Evolutionary conservation across 345 rosid species (phyloP).

Genomic region (Raphanus raphanistrum): DNA sequence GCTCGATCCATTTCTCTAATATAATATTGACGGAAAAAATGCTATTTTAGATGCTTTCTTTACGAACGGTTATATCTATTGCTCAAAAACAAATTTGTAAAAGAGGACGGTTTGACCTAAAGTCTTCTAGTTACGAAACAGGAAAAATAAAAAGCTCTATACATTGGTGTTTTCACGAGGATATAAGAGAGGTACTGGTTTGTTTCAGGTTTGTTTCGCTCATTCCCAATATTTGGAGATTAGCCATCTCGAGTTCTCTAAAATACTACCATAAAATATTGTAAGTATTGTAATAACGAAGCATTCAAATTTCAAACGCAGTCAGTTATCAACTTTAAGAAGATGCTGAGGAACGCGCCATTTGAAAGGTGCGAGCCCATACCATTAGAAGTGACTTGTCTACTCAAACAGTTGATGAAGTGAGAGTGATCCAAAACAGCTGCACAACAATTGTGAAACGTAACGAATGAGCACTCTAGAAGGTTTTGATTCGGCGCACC

Average conservation of each 20-base stretch:
- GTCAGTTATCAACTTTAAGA: not conserved
- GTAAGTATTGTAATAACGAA: not conserved
- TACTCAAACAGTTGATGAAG: not conserved
- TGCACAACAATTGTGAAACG: not conserved
- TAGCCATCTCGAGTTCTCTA: not conserved
- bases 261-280: not conserved
- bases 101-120: not conserved
- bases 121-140: not conserved
- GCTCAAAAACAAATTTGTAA: not conserved
- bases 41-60: not conserved
- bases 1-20: too few species aligned
- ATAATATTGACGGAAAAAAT: not conserved
- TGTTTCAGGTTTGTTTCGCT: too few species aligned
- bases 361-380: not conserved
- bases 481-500: not conserved
- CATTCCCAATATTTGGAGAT: too few species aligned
- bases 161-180: not conserved
- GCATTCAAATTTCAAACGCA: not conserved
- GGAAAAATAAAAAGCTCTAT: not conserved
- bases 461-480: not conserved
- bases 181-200: not conserved
- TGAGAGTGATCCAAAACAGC: not conserved
- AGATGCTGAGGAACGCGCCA: not conserved
- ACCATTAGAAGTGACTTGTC: not conserved
- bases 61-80: not conserved